Percentiles rank a stretch among this genome's conserved stretches.
phyloP scores from a whole-genome alignment of 2,329 filamentous ascomycete genomes.

The Sporothrix pallida region DNA sequence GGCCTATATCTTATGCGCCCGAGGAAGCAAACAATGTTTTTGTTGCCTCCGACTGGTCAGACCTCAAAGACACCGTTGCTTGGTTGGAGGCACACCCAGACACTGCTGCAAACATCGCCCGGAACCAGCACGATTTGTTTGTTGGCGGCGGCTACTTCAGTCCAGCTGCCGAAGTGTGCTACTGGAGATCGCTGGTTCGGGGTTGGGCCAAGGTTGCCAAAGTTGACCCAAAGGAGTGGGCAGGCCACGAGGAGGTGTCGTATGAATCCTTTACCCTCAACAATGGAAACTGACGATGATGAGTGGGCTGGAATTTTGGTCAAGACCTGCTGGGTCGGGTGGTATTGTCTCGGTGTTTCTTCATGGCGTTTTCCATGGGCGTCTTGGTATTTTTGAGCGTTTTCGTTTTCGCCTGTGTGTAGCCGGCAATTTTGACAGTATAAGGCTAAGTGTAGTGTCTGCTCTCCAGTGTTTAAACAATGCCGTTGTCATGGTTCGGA shows the following conservation, averaged over 20 bases:
- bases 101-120: conserved; percentile 50
- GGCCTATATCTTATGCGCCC: conserved; percentile 46
- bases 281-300: conserved; percentile 38
- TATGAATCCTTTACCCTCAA: conserved; percentile 51
- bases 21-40: conserved; percentile 52
- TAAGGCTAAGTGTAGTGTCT: background rate
- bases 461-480: no score
- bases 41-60: conserved; percentile 54
- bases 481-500: background rate
- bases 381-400: conserved; percentile 12
- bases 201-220: conserved; percentile 51
- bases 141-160: conserved; percentile 50
- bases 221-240: conserved; percentile 46
- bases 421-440: background rate
- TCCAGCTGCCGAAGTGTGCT: conserved; percentile 54
- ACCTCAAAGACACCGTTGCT: conserved; percentile 50
- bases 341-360: background rate
- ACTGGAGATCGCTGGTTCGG: conserved; percentile 54
- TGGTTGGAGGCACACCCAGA: conserved; percentile 51
- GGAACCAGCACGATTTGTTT: conserved; percentile 50
- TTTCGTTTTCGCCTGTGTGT: background rate
- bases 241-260: conserved; percentile 44
- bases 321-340: background rate
- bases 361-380: background rate
- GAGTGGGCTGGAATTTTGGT: background rate